Evolutionary conservation across 441 rosid species (phyloP), one percentile per base, ranked within the genome.

Genomic region (Pelargonium citronellum): DNA sequence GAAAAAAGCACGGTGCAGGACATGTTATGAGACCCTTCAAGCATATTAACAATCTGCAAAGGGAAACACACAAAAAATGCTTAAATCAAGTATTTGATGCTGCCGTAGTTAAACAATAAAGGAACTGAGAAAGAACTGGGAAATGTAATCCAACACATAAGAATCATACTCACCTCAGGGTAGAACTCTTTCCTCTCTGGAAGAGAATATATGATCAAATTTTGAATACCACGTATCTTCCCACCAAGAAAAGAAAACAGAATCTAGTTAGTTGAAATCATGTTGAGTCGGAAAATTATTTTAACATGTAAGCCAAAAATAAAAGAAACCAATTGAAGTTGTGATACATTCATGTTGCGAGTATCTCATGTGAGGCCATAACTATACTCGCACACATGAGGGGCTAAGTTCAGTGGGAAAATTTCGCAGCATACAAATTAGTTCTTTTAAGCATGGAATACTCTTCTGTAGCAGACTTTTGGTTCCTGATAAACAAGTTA

Each of bases 111-210:
- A 12, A 5, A 10, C 73, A 51, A 30, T 49, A 27, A 67, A 41
- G 44, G 24, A 13, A 63, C 43, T 53, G 39, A 16, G 46, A 43
- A 69, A 53, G 15, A 62, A 63, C 19, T 19, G 44, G 44, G 13
- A 16, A 34, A 37, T 47, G 37, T 7, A 10, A 60, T 62, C 20
- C 17, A 67, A 60, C 61, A 71, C 39, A 41, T 66, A 69, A 30
- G 53, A 47, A 53, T 24, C 22, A 66, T 66, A 64, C 83, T 80
- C 71, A 87, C 99, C 95, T 95, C 91, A 30, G 92, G 90, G 75
- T 92, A 95, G 68, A 92, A 90, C 83, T 95, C 98, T 79, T 92
- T 95, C 75, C 97, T 80, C 74, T 95, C 96, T 0, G 98, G 98
- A 30, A 90, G 91, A 67, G 98, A 95, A 80, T 90, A 95, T 60